These are phyloP conservation scores for Straminergon stramineum DNA, from an alignment of 225 moss, liverwort and hornwort species.

Conservation along the genomic window DNA sequence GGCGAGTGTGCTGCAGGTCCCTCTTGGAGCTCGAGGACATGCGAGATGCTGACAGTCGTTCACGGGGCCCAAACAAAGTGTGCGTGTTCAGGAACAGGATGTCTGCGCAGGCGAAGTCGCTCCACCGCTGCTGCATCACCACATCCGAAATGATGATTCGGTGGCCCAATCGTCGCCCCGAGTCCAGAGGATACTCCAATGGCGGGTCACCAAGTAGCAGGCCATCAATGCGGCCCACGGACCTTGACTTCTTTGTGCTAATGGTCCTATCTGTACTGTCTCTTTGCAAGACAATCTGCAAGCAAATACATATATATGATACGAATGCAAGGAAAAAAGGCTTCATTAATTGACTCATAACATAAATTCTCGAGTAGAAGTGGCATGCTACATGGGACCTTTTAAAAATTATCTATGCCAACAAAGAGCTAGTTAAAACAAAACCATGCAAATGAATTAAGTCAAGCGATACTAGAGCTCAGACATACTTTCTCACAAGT, in stretches of 20 bases:
- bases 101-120: conserved; percentile 78
- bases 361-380: too few relatives aligned
- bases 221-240: conserved; percentile 57
- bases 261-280: conserved; percentile 22
- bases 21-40: conserved; percentile 40
- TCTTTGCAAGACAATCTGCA: conserved; percentile 28
- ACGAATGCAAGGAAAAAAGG: neutral
- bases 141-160: conserved; percentile 82
- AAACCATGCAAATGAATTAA: neutral
- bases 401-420: neutral
- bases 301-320: neutral
- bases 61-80: conserved; percentile 64
- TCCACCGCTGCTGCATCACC: conserved; percentile 86
- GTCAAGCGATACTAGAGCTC: neutral
- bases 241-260: conserved; percentile 23
- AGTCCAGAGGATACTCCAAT: conserved; percentile 20
- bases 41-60: conserved; percentile 42
- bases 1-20: conserved; percentile 13
- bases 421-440: neutral
- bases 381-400: neutral
- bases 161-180: conserved; percentile 52
- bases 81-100: conserved; percentile 73
- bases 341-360: neutral
- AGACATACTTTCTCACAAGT: neutral
- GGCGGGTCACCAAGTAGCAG: conserved; percentile 54